Evolutionary conservation across 306 rosid genomes (phyloP), one percentile per base, ranked within the genome.

Genomic region (Vigna hirtella): DNA sequence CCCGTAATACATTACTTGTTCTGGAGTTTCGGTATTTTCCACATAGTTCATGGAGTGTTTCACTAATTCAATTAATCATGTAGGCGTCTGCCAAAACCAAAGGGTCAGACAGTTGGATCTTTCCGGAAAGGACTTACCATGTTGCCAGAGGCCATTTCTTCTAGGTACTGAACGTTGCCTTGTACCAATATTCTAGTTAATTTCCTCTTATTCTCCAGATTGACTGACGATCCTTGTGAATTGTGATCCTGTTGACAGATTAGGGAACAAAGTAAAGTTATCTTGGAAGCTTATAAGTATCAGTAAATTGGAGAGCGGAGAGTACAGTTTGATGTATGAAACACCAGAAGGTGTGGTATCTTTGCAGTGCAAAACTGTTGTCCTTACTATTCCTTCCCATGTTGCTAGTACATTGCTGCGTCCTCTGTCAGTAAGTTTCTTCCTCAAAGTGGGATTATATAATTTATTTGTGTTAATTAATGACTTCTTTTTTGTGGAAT

Each of bases 21-120:
- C 69, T 49, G 64, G 74, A 81, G 80, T 77, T 63, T 85, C 57
- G 69, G 76, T 53, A 72, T 53, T 84, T 67, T 32, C 52, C 26
- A 13, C 61, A 7, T 63, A 49, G 68, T 49, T 82, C 69, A 67
- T 74, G 74, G 26, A 66, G 61, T 78, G 17, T 26, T 64, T 76
- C 79, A 79, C 88, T 87, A 81, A 84, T 72, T 81, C 62, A 67
- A 73, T 58, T 82, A 55, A 74, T 83, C 30, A 65, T 86, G 22
- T 43, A 93, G 99, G 90, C 96, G 90, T 81, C 96, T 95, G 20
- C 98, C 99, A 59, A 91, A 84, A 83, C 98, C 98, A 36, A 91
- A 93, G 88, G 98, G 98, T 69, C 99, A 93, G 83, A 95, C 98
- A 14, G 99, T 95, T 79, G 98, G 98, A 72, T 95, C 98, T 82